Conservation (phyloP, 305 asterid genomes). For the Withania somnifera region DNA sequence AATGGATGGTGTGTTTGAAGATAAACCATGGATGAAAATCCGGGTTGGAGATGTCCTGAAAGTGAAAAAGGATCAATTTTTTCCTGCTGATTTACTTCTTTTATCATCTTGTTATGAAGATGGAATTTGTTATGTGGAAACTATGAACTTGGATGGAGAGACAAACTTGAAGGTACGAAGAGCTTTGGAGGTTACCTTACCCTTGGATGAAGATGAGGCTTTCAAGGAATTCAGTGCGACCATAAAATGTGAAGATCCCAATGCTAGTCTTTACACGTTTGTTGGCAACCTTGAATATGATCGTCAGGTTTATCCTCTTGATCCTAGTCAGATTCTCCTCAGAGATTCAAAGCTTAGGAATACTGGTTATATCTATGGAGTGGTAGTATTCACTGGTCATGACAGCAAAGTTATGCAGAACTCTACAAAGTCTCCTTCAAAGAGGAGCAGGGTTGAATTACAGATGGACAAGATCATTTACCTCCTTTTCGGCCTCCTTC, state of each 20-base stretch:
- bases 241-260: conserved; percentile 82
- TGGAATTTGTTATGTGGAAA: conserved; percentile 85
- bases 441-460: conserved; percentile 68
- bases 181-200: conserved; percentile 48
- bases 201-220: conserved; percentile 48
- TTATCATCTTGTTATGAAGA: conserved; percentile 87
- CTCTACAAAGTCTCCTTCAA: conserved; percentile 80
- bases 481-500: conserved; percentile 51
- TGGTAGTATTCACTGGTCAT: conserved; percentile 69
- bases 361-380: conserved; percentile 72
- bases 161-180: conserved; percentile 77
- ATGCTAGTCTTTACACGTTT: conserved; percentile 70
- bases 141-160: conserved; percentile 93
- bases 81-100: conserved; percentile 81
- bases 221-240: conserved; percentile 53
- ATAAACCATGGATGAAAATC: conserved; percentile 71
- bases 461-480: conserved; percentile 81
- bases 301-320: conserved; percentile 55
- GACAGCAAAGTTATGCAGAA: conserved; percentile 91
- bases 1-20: conserved; percentile 41
- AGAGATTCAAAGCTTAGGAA: conserved; percentile 90
- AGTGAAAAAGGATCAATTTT: conserved; percentile 77
- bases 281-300: conserved; percentile 78
- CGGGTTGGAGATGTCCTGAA: conserved; percentile 79
- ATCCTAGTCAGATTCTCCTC: conserved; percentile 73